These are phyloP conservation scores for Nicotiana sylvestris DNA, from an alignment of 257 asterid genomes.

Conservation along the genomic window DNA sequence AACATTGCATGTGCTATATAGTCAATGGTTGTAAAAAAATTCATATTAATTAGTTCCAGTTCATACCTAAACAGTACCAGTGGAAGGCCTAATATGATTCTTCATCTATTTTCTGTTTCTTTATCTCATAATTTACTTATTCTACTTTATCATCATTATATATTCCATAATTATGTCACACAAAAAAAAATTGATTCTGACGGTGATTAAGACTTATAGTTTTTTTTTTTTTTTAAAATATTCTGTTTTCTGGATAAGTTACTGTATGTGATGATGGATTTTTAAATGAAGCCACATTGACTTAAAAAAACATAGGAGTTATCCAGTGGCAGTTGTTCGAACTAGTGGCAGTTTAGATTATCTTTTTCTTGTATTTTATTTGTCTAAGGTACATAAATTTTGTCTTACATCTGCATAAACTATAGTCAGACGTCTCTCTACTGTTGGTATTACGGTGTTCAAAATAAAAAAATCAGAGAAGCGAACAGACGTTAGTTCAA, in stretches of 20 bases:
- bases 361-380: no score
- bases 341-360: neutral
- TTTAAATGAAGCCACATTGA: neutral
- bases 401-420: neutral
- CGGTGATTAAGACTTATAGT: neutral
- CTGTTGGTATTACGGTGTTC: no score
- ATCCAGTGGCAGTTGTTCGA: neutral
- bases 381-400: neutral
- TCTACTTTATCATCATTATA: neutral
- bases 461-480: no score
- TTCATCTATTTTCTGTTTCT: neutral
- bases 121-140: neutral
- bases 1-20: constrained; percentile 4
- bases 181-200: neutral
- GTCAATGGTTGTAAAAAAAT: neutral
- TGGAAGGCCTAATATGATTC: neutral
- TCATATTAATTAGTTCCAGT: neutral
- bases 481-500: no score
- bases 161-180: neutral
- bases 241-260: neutral
- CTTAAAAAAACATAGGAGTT: neutral
- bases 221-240: no score
- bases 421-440: no score
- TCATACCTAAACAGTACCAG: constrained; percentile 1
- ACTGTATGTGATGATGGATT: neutral